Conservation (phyloP, 176 grass and related monocot species). For the Chloris gayana region DNA sequence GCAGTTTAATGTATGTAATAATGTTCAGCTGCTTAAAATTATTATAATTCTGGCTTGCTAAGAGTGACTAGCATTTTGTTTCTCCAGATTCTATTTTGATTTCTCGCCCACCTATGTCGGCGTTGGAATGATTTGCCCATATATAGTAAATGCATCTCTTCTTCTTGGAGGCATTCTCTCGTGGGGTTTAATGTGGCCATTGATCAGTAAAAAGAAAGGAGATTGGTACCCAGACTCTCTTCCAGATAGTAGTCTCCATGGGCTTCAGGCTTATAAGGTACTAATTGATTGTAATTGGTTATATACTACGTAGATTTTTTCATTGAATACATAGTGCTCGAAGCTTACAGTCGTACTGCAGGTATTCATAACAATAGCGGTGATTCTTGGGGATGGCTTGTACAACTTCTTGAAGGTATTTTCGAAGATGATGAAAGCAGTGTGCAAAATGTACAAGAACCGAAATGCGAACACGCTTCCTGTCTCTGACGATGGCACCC, state of each 20-base stretch:
- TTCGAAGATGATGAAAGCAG: constrained; percentile 5
- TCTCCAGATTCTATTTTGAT: constrained; percentile 74
- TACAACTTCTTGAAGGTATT: constrained; percentile 70
- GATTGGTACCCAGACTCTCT: constrained; percentile 61
- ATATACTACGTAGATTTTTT: background rate
- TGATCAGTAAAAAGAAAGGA: constrained; percentile 72
- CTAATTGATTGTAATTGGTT: constrained; percentile 20
- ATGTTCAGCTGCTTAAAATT: too few species aligned
- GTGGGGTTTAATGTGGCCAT: constrained; percentile 83
- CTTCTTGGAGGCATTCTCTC: constrained; percentile 68
- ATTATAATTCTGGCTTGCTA: background rate
- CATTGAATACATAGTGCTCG: background rate
- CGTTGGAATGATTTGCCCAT: constrained; percentile 87
- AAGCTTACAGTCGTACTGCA: constrained; percentile 33
- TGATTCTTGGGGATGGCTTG: constrained; percentile 74
- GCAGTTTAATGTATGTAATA: too few species aligned
- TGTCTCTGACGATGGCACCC: constrained; percentile 31
- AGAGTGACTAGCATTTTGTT: background rate
- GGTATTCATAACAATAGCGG: constrained; percentile 79
- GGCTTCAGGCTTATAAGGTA: constrained; percentile 79
- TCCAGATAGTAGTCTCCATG: constrained; percentile 47
- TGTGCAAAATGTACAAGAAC: constrained; percentile 13
- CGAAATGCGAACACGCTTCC: constrained; percentile 43
- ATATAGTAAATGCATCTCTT: constrained; percentile 82
- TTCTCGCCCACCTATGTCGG: constrained; percentile 86